Evolutionary conservation across 345 rosid genomes (phyloP).

Genomic region (Iberis pinnata): DNA sequence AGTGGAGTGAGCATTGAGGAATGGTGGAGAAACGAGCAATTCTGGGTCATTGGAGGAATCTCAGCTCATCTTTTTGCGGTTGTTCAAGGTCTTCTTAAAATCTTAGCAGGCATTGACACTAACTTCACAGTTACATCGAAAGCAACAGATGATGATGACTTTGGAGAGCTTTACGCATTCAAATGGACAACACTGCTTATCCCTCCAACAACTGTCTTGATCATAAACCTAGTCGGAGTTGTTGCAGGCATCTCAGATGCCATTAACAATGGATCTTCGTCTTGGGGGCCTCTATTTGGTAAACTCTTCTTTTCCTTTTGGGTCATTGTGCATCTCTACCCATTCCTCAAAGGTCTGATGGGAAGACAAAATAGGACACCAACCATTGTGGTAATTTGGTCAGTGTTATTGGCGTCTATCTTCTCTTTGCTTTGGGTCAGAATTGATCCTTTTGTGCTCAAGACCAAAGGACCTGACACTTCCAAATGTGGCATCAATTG

Average conservation of each 20-base stretch:
- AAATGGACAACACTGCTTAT: slow-evolving; percentile 92
- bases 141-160: slow-evolving; percentile 77
- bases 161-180: slow-evolving; percentile 78
- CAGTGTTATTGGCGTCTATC: slow-evolving; percentile 81
- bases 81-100: slow-evolving; percentile 75
- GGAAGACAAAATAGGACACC: slow-evolving; percentile 94
- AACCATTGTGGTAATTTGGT: slow-evolving; percentile 95
- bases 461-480: slow-evolving; percentile 88
- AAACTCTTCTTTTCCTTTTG: slow-evolving; percentile 92
- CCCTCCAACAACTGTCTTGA: slow-evolving; percentile 90
- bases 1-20: slow-evolving; percentile 98
- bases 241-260: slow-evolving; percentile 96
- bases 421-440: slow-evolving; percentile 95
- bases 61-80: slow-evolving; percentile 95
- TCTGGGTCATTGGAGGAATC: slow-evolving; percentile 94
- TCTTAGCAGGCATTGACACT: slow-evolving; percentile 86
- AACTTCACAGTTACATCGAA: slow-evolving; percentile 96
- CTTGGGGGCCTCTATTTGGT: slow-evolving; percentile 93
- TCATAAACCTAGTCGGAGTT: slow-evolving; percentile 86
- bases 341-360: slow-evolving; percentile 97
- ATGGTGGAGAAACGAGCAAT: slow-evolving; percentile 99
- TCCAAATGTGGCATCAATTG: slow-evolving; percentile 82
- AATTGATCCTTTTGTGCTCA: slow-evolving; percentile 85
- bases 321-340: slow-evolving; percentile 95
- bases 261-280: slow-evolving; percentile 80